These are phyloP conservation scores for Candida lessepsii DNA, from an alignment of 805 yeast species.

Conservation along the genomic window DNA sequence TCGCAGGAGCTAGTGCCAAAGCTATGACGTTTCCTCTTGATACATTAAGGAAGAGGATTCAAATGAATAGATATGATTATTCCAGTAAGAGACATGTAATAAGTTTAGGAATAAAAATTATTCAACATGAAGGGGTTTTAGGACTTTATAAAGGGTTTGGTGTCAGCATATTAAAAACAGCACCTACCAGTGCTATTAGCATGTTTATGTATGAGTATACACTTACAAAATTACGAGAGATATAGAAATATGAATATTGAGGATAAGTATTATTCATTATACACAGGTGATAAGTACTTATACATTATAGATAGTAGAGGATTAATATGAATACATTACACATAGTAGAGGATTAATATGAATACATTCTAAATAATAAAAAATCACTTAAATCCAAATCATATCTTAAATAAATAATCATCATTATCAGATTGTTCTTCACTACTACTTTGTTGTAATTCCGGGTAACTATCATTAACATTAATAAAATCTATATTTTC, in stretches of 20 bases:
- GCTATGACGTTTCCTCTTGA: conserved; percentile 82
- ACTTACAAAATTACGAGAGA: conserved; percentile 10
- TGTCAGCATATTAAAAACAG: conserved; percentile 71
- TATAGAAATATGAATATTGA: too few species aligned
- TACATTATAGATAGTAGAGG: too few species aligned
- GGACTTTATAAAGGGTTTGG: conserved; percentile 77
- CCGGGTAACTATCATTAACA: conserved; percentile 22
- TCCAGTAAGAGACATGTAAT: neutral
- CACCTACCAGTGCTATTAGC: conserved; percentile 73
- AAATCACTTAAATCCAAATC: neutral
- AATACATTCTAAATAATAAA: neutral
- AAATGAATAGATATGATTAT: conserved; percentile 39
- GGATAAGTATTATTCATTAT: too few species aligned
- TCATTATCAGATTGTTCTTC: conserved; percentile 19
- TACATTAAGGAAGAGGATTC: conserved; percentile 73
- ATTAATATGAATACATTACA: too few species aligned
- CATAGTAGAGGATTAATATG: too few species aligned
- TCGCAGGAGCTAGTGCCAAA: conserved; percentile 78
- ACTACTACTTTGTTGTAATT: conserved; percentile 14
- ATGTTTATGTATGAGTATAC: conserved; percentile 61
- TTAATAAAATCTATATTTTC: conserved; percentile 29
- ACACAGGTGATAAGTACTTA: too few species aligned
- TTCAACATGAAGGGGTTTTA: conserved; percentile 54
- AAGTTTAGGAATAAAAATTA: conserved; percentile 30
- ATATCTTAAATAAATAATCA: conserved; percentile 32